phyloP scores from a whole-genome alignment of 2,329 filamentous ascomycete species.

The Tympanopsis confertula region DNA sequence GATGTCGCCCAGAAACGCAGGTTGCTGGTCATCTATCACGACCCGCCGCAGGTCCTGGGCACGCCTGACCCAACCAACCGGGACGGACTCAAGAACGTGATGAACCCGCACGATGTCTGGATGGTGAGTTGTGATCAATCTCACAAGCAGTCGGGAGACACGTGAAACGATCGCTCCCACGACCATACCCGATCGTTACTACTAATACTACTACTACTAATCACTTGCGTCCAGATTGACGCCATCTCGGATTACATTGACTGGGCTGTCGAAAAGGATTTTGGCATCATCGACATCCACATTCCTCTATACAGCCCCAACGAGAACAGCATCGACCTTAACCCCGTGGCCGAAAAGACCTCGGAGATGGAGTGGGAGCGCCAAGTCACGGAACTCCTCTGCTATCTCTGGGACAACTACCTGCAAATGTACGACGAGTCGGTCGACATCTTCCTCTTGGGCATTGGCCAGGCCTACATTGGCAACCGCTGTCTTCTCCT shows the following conservation, averaged over 20 bases:
- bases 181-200: constrained; percentile 71
- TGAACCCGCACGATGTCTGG: constrained; percentile 40
- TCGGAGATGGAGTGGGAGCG: no score
- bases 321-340: constrained; percentile 32
- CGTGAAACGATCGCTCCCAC: constrained; percentile 73
- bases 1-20: constrained; percentile 54
- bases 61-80: constrained; percentile 32
- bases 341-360: constrained; percentile 28
- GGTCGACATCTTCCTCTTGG: constrained; percentile 72
- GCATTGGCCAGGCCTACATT: constrained; percentile 75
- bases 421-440: constrained; percentile 40
- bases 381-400: no score
- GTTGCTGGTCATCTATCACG: constrained; percentile 78
- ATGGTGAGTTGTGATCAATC: constrained; percentile 4
- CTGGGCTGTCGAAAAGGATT: constrained; percentile 68
- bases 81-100: constrained; percentile 56
- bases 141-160: no score
- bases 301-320: constrained; percentile 67
- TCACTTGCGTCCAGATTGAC: constrained; percentile 53
- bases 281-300: constrained; percentile 84
- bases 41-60: constrained; percentile 49
- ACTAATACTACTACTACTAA: no score
- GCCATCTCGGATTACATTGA: constrained; percentile 68
- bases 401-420: constrained; percentile 99
- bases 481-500: constrained; percentile 73